A percentile compares a stretch with the other conserved stretches of the same genome.
These are phyloP conservation scores for Quercus phellos DNA, from an alignment of 331 rosid species.

Conservation along the genomic window DNA sequence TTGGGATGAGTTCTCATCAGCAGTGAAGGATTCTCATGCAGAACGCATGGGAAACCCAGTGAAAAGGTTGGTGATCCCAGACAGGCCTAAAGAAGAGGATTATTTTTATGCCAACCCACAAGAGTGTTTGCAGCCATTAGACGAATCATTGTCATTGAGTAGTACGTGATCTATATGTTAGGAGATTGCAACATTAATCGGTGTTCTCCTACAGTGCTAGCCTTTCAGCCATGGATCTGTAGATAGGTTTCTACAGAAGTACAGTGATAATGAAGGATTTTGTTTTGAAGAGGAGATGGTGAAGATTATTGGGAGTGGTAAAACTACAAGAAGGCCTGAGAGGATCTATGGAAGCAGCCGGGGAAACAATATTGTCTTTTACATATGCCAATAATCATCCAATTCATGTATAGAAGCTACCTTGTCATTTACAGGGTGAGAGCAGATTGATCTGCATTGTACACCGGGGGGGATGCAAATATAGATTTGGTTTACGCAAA, in stretches of 20 bases:
- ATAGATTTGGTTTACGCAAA: slow-evolving; percentile 41
- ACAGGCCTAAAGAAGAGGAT: slow-evolving; percentile 86
- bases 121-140: slow-evolving; percentile 62
- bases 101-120: slow-evolving; percentile 82
- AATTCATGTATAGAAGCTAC: slow-evolving; percentile 82
- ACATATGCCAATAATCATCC: slow-evolving; percentile 56
- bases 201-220: slow-evolving; percentile 45
- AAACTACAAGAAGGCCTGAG: slow-evolving; percentile 28
- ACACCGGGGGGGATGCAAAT: slow-evolving; percentile 48
- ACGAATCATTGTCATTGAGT: slow-evolving; percentile 40
- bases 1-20: slow-evolving; percentile 77
- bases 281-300: slow-evolving; percentile 30
- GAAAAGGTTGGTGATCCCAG: slow-evolving; percentile 60
- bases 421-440: slow-evolving; percentile 81
- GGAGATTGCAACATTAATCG: slow-evolving; percentile 29
- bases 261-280: slow-evolving; percentile 35
- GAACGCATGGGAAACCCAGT: slow-evolving; percentile 75
- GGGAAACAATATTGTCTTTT: slow-evolving; percentile 38
- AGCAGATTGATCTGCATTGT: slow-evolving; percentile 49
- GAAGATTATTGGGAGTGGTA: slow-evolving; percentile 36
- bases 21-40: slow-evolving; percentile 67
- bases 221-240: slow-evolving; percentile 31
- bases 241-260: slow-evolving; percentile 35
- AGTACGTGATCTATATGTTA: slow-evolving; percentile 39
- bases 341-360: slow-evolving; percentile 38